A percentile compares a stretch with the other conserved stretches of the same genome.
These are phyloP conservation scores for Mucor mucedo DNA, from an alignment of 371 early-diverging fungal species.

Conservation along the genomic window DNA sequence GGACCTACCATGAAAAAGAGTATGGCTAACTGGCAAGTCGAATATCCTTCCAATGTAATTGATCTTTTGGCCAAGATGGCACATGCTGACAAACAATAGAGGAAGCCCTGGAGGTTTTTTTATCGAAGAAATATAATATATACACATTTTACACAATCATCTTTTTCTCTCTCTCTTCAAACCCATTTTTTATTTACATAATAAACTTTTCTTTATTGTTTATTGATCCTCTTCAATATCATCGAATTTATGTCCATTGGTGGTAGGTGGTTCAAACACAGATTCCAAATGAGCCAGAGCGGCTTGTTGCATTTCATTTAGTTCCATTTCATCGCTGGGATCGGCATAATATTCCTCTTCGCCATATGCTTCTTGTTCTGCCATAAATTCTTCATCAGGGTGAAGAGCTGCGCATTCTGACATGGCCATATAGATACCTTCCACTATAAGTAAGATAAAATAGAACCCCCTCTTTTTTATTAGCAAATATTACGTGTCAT, in stretches of 20 bases:
- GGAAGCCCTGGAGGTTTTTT: constrained; percentile 18
- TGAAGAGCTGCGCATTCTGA: constrained; percentile 80
- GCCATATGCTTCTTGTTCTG: constrained; percentile 48
- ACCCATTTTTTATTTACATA: constrained; percentile 7
- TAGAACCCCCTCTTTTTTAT: not conserved
- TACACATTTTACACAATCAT: not conserved
- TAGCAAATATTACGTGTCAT: too few species aligned
- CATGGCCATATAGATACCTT: constrained; percentile 72
- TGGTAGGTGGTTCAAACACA: constrained; percentile 40
- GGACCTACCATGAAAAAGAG: constrained; percentile 83
- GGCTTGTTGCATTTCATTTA: constrained; percentile 53
- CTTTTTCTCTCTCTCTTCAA: not conserved
- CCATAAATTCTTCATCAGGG: constrained; percentile 64
- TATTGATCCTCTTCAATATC: constrained; percentile 10
- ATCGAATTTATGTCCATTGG: constrained; percentile 12
- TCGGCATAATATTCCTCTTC: constrained; percentile 56
- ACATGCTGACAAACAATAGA: constrained; percentile 13
- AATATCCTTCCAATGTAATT: constrained; percentile 53
- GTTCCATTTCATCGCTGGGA: constrained; percentile 46
- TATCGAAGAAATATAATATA: too few species aligned
- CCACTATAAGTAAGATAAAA: constrained; percentile 55
- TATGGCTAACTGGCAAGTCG: constrained; percentile 81
- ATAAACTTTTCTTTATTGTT: not conserved
- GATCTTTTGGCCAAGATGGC: constrained; percentile 36
- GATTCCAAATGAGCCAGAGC: constrained; percentile 50